phyloP scores from a whole-genome alignment of 352 stramenopile genomes.

The Phytophthora brassicae region DNA sequence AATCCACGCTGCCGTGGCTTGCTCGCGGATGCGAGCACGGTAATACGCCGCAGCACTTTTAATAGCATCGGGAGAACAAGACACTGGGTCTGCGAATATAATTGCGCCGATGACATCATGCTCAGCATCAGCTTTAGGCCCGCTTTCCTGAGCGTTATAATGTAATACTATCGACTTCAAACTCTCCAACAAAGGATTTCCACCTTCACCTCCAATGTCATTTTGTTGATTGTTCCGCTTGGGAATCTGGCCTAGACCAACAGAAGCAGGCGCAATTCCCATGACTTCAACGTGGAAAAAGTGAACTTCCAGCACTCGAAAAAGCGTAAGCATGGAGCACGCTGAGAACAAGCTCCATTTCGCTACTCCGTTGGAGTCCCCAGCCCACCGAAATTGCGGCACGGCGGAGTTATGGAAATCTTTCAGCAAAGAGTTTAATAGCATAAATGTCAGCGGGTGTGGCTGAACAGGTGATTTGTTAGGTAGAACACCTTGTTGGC shows the following conservation, averaged over 20 bases:
- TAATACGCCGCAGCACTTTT: constrained; percentile 53
- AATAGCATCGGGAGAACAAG: constrained; percentile 43
- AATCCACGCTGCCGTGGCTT: constrained; percentile 72
- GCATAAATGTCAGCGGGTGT: constrained; percentile 87
- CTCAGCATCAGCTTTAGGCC: constrained; percentile 10
- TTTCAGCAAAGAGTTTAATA: constrained; percentile 80
- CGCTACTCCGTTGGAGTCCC: constrained; percentile 26
- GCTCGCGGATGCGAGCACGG: constrained; percentile 53
- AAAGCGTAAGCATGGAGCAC: constrained; percentile 61
- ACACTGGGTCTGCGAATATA: constrained; percentile 35
- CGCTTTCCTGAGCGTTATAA: constrained; percentile 40
- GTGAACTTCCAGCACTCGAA: constrained; percentile 76
- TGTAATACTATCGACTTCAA: constrained; percentile 67
- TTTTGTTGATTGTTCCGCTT: constrained; percentile 18
- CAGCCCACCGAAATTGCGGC: constrained; percentile 17
- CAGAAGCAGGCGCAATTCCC: constrained; percentile 74
- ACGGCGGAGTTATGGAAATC: constrained; percentile 40
- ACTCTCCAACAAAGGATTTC: constrained; percentile 71
- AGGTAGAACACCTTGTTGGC: constrained; percentile 61
- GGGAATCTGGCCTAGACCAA: constrained; percentile 76
- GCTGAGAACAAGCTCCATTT: constrained; percentile 71
- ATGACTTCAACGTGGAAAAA: constrained; percentile 87
- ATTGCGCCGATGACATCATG: constrained; percentile 46
- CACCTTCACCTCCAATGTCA: constrained; percentile 20
- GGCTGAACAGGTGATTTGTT: constrained; percentile 69